phyloP scores from a whole-genome alignment of 345 rosid genomes.

The Populus ilicifolia region DNA sequence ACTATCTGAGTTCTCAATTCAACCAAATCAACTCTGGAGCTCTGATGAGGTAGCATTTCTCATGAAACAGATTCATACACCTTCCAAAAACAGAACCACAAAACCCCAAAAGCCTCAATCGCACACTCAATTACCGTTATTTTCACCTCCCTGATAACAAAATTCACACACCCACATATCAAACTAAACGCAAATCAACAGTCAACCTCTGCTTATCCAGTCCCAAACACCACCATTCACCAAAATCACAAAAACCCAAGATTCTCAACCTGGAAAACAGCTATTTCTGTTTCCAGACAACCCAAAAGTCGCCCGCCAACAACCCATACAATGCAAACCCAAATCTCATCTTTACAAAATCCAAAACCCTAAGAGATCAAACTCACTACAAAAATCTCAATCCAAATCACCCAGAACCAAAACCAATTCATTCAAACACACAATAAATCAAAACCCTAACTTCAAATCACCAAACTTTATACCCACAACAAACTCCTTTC shows the following conservation, averaged over 20 bases:
- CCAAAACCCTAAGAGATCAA: constrained; percentile 69
- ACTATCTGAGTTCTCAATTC: constrained; percentile 71
- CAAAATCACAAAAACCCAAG: neutral
- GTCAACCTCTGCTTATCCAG: constrained; percentile 15
- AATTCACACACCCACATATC: constrained; percentile 29
- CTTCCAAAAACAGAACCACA: constrained; percentile 23
- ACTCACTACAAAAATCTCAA: constrained; percentile 27
- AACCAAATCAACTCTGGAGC: constrained; percentile 75
- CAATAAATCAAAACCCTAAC: constrained; percentile 55
- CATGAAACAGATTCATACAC: constrained; percentile 46
- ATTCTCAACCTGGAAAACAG: neutral
- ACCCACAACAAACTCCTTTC: constrained; percentile 16
- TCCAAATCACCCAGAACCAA: constrained; percentile 20
- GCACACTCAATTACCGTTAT: constrained; percentile 36
- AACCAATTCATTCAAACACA: constrained; percentile 24
- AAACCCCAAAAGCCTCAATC: constrained; percentile 22
- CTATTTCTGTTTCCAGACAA: constrained; percentile 30
- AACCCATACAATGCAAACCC: constrained; percentile 50
- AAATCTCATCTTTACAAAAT: constrained; percentile 50
- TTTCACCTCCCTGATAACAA: constrained; percentile 28
- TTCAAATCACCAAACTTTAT: constrained; percentile 31
- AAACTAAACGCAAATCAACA: constrained; percentile 12
- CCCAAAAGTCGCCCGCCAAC: constrained; percentile 25
- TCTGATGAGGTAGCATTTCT: constrained; percentile 79
- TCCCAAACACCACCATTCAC: constrained; percentile 8